These are phyloP conservation scores for Spencermartinsiella ligniputridi DNA, from an alignment of 1,139 yeast species.

Conservation along the genomic window DNA sequence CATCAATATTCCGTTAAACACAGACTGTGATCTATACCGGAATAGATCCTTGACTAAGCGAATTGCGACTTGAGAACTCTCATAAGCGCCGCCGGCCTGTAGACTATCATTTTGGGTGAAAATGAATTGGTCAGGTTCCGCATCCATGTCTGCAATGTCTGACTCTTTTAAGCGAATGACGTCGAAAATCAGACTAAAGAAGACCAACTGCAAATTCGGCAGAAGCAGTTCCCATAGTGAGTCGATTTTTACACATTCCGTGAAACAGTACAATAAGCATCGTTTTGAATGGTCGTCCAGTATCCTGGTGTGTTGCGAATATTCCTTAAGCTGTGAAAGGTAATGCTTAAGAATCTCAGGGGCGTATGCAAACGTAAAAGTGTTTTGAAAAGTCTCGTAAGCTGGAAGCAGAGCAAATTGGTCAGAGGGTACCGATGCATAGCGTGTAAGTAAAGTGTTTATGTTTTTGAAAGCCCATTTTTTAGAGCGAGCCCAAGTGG, in stretches of 20 bases:
- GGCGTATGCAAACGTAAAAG: constrained; percentile 46
- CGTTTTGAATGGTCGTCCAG: constrained; percentile 61
- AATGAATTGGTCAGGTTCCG: constrained; percentile 88
- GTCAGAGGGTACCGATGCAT: constrained; percentile 38
- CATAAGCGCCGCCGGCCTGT: constrained; percentile 73
- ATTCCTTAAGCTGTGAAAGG: constrained; percentile 61
- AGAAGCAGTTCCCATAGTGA: constrained; percentile 65
- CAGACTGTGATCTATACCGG: constrained; percentile 53
- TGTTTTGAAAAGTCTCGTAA: constrained; percentile 32
- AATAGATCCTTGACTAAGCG: constrained; percentile 70
- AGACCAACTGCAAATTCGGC: constrained; percentile 61
- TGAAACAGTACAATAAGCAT: constrained; percentile 64
- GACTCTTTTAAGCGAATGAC: constrained; percentile 67
- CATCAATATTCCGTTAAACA: constrained; percentile 59
- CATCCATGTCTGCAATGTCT: constrained; percentile 70
- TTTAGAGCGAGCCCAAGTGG: constrained; percentile 66
- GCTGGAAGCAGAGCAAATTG: constrained; percentile 13
- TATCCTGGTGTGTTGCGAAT: constrained; percentile 69
- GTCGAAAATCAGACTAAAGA: constrained; percentile 78
- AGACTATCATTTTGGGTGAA: constrained; percentile 70
- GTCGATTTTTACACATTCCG: constrained; percentile 65
- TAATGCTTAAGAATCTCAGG: constrained; percentile 69
- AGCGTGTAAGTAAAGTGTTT: constrained; percentile 65
- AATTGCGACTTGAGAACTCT: constrained; percentile 45
- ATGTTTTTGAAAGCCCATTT: constrained; percentile 90